phyloP scores from a whole-genome alignment of 768 basidiomycete species.

The Pulveroboletus sp. region DNA sequence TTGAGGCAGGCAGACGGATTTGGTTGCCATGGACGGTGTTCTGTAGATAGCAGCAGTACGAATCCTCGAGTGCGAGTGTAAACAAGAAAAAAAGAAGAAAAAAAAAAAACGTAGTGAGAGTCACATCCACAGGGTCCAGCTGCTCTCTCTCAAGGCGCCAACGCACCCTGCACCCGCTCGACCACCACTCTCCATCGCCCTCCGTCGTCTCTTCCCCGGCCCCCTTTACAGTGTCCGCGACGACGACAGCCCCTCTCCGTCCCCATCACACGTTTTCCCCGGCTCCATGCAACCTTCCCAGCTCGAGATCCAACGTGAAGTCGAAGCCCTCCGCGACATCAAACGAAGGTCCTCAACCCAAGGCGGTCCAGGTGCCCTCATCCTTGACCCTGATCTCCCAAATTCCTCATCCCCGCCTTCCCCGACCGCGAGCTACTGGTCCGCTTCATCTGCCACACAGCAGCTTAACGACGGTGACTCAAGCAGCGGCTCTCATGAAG shows the following conservation, averaged over 20 bases:
- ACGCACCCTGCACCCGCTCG: not conserved
- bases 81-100: not conserved
- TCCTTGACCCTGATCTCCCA: slow-evolving; percentile 90
- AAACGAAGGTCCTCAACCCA: slow-evolving; percentile 74
- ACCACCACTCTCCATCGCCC: not conserved
- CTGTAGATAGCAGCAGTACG: slow-evolving; percentile 14
- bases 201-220: not conserved
- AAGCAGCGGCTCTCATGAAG: slow-evolving; percentile 39
- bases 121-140: not conserved
- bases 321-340: slow-evolving; percentile 80
- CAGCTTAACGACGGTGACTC: slow-evolving; percentile 42
- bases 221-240: slow-evolving; percentile 8
- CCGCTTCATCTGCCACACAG: slow-evolving; percentile 30
- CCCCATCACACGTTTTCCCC: slow-evolving; percentile 13
- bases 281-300: slow-evolving; percentile 65
- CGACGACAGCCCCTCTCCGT: slow-evolving; percentile 4
- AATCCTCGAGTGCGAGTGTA: not conserved
- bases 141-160: too few relatives aligned
- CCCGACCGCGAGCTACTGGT: slow-evolving; percentile 52
- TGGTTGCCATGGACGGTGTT: slow-evolving; percentile 14
- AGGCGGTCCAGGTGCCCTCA: slow-evolving; percentile 71
- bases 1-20: slow-evolving; percentile 17
- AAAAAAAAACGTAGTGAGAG: slow-evolving; percentile 10
- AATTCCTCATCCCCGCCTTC: slow-evolving; percentile 58
- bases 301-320: slow-evolving; percentile 82